Base-by-base conservation (phyloP, 495 filamentous ascomycete species). In the Astrothelium macrocarpum region DNA sequence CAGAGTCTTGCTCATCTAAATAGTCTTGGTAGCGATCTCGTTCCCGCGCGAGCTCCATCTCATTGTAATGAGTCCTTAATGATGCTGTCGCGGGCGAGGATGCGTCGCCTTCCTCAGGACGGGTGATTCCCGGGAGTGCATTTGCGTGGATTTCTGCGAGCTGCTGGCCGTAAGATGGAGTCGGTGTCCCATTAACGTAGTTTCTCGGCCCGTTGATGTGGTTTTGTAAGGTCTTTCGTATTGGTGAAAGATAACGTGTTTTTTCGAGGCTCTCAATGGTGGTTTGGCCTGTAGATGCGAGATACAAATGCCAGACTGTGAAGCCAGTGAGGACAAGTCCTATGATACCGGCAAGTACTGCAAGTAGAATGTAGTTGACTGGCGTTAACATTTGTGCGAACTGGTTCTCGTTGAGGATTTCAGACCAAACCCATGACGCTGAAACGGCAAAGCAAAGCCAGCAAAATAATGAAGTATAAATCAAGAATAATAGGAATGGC, bases 231-330 rank as follows among this genome's bases (percentile, higher is more conserved):
- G 79, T 80, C 65, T 84, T 87, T 53, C 86, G 82, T 31, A 95
- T 73, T 2, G 91, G 90, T 9, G 86, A 87, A 0, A 95, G 82
- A 72, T 98, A 97, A 45, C 95, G 84, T 0, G 91, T 96, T 72
- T 91, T 96, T 78, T 98, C 95, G 45, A 98, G 74, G 67, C 85
- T 91, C 70, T 98, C 94, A 66, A 98, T 98, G 0, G 95, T 97
- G 4, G 94, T 98, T 71, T 90, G 84, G 2, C 89, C 89, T 1
- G 82, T 79, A 42, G 80, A 76, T 3, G 90, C 90, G 2, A 98
- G 80, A 68, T 87, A 85, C 43, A 97, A 81, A 79, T 98, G 94
- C 94, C 94, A 98, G 25, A 78, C 82, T 1, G 91, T 96, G 72
- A 98, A 98, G 9, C 91, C 93, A 25, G 83, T 83, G 45, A 98